Conservation (phyloP, 768 basidiomycete species). For the Amanita pallidorosea region DNA sequence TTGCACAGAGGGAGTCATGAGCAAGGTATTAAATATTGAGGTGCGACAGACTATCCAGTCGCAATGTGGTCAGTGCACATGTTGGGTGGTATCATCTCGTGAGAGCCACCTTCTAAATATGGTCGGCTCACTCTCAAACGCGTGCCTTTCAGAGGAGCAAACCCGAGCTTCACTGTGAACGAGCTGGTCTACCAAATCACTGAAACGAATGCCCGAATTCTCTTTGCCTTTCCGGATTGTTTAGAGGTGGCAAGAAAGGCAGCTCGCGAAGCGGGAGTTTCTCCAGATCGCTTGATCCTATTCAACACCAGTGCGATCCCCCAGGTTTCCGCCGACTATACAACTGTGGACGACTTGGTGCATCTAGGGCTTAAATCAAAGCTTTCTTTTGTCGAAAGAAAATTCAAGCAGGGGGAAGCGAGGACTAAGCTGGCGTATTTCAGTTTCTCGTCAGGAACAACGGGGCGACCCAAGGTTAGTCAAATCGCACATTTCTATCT, state of each 20-base stretch:
- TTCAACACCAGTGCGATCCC: constrained; percentile 16
- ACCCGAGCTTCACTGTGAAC: constrained; percentile 20
- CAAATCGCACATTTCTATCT: background rate
- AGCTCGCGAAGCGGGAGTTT: constrained; percentile 26
- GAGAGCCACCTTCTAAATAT: no score
- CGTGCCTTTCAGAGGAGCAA: constrained; percentile 20
- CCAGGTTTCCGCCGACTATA: constrained; percentile 24
- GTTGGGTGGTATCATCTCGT: constrained; percentile 37
- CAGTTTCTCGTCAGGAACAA: constrained; percentile 66
- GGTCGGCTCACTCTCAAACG: constrained; percentile 13
- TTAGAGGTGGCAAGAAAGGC: constrained; percentile 17
- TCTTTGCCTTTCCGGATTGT: constrained; percentile 25
- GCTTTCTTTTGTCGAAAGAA: constrained; percentile 35
- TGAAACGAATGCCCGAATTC: constrained; percentile 33
- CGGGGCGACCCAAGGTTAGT: constrained; percentile 58
- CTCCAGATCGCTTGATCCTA: constrained; percentile 11
- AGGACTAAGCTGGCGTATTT: constrained; percentile 62
- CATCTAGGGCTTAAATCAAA: constrained; percentile 7
- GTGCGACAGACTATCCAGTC: constrained; percentile 37
- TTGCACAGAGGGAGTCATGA: no score
- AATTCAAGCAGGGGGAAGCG: constrained; percentile 45
- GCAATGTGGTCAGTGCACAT: constrained; percentile 38
- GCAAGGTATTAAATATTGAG: no score
- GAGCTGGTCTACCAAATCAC: constrained; percentile 30
- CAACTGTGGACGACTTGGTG: constrained; percentile 19